Conservation (phyloP, 495 filamentous ascomycete genomes). For the Xylaria scruposa region DNA sequence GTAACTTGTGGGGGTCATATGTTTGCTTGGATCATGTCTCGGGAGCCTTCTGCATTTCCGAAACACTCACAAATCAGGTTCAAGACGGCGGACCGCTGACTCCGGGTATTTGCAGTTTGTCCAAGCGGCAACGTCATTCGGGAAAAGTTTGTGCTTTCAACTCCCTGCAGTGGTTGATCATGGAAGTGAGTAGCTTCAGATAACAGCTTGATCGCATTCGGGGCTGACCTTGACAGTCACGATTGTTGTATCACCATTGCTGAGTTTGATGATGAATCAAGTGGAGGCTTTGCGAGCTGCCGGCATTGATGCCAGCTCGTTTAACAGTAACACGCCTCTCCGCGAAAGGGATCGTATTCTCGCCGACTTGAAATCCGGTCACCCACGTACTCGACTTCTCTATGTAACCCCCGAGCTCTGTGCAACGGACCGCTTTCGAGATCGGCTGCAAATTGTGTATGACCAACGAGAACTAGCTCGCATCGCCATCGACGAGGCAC, state of each 20-base stretch:
- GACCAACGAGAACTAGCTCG: conserved; percentile 81
- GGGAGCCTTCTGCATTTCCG: not conserved
- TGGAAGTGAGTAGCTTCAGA: conserved; percentile 67
- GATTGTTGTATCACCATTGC: conserved; percentile 86
- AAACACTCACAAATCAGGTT: not conserved
- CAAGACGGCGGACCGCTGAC: conserved; percentile 6
- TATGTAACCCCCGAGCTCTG: conserved; percentile 96
- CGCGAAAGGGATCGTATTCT: conserved; percentile 71
- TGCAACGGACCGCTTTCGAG: conserved; percentile 77
- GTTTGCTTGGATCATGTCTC: not conserved
- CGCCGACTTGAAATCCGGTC: conserved; percentile 82
- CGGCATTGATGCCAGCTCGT: conserved; percentile 78
- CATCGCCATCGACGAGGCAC: conserved; percentile 92
- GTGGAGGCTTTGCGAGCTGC: conserved; percentile 77
- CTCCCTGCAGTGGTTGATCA: conserved; percentile 85
- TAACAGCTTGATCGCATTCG: not conserved
- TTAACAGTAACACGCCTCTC: conserved; percentile 79
- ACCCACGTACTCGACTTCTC: conserved; percentile 81
- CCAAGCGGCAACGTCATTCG: conserved; percentile 95
- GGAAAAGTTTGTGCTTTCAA: conserved; percentile 94
- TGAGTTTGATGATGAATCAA: conserved; percentile 96
- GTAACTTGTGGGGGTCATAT: not conserved
- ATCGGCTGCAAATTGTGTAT: conserved; percentile 74
- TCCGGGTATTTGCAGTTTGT: conserved; percentile 61
- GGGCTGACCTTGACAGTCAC: conserved; percentile 64